Conservation (phyloP, 192 early-diverging fungal genomes). For the Coemansia sp. region DNA sequence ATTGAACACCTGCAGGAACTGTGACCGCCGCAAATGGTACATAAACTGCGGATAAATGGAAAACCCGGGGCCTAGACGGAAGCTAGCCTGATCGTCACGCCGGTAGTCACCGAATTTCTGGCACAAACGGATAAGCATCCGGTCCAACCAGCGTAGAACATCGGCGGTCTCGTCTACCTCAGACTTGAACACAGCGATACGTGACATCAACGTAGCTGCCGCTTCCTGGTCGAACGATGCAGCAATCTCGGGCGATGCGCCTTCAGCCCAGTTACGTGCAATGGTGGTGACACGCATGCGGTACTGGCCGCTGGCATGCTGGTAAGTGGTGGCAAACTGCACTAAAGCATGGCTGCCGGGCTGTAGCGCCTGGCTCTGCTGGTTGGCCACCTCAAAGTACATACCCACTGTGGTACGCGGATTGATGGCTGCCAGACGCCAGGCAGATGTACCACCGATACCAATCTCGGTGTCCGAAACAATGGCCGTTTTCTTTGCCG, state of each 20-base stretch:
- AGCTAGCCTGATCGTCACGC: conserved; percentile 91
- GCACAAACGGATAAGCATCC: conserved; percentile 98
- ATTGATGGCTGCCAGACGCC: conserved; percentile 90
- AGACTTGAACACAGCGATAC: conserved; percentile 95
- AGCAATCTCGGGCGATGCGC: conserved; percentile 78
- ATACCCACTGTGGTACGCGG: conserved; percentile 83
- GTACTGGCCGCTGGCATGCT: conserved; percentile 88
- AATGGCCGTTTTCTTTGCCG: conserved; percentile 82
- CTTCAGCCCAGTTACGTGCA: conserved; percentile 84
- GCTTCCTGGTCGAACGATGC: conserved; percentile 98
- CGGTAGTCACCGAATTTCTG: conserved; percentile 96
- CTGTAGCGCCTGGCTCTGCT: conserved; percentile 76
- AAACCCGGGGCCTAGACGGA: conserved; percentile 89
- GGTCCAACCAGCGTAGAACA: conserved; percentile 95
- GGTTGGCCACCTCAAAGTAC: conserved; percentile 96
- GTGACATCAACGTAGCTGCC: conserved; percentile 93
- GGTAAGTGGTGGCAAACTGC: conserved; percentile 95
- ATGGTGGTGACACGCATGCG: conserved; percentile 94
- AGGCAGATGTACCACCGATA: conserved; percentile 91
- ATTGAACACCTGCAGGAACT: conserved; percentile 99
- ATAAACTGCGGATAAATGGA: conserved; percentile 99
- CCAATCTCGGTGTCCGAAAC: conserved; percentile 99
- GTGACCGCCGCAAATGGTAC: conserved; percentile 95
- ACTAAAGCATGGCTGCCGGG: conserved; percentile 85
- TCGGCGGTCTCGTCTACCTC: conserved; percentile 97